Base-by-base conservation (phyloP, 2,329 filamentous ascomycete species). In the Cladosporium halotolerans region DNA sequence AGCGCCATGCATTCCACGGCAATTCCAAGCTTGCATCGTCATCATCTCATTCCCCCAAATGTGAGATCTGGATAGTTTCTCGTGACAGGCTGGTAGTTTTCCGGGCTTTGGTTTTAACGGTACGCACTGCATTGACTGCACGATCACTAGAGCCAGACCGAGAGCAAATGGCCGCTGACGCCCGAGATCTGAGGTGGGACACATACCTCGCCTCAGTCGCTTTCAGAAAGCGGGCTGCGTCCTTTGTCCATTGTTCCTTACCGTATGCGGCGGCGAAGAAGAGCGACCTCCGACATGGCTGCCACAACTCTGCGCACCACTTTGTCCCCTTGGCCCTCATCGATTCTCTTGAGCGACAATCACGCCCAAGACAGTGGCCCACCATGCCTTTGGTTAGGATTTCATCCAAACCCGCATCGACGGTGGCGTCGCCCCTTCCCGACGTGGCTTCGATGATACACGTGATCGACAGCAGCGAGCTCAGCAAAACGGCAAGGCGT, bases 401-500 rank as follows among this genome's bases (percentile, higher is more conserved):
- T 28, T 4, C 1, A 28, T 42, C 33, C 10, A 23, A 38, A 14
- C 10, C 16, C 3, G 13, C 23, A 11, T 36, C 43, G 14, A 44
- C 16, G 3, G 38, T 36, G 5, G 16, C 44, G 18, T 11, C 44
- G 5, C 10, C 32, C 9, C 8, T 18, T 5, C 18, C 38, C 13
- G 44, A 53, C 18, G 23, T 47, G 2, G 14, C 43, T 13, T 53
- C 45, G 8, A 19, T 47, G 11, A 28, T 46, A 5, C 16, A 46
- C 14, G 46, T 31, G 34, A 10, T 46, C 5, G 36, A 31, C 23
- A 41, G 11, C 18, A 42, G 42, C 19, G 41, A 41, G 16, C 42
- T 50, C 42, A 55, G 46, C 43, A 52, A 50, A 31, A 54, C 50
- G 9, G 45, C 38, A 34, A 34, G 19, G 33, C 51, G 51, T 18